Evolutionary conservation across 805 yeast species (phyloP).

Genomic region (Monosporozyma unispora): DNA sequence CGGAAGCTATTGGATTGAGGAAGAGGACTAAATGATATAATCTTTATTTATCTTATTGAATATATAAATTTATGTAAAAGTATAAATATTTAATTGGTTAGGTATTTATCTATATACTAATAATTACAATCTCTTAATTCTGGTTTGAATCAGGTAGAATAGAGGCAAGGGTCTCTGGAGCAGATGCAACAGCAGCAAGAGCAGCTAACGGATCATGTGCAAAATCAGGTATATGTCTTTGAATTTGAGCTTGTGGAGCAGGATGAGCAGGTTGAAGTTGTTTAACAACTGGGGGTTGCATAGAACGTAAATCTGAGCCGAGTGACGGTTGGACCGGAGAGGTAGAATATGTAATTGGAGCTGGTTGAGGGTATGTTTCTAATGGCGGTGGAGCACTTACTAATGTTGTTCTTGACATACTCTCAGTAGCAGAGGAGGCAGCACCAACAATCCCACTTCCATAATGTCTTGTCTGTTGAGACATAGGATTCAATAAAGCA

Average conservation of each 20-base stretch:
- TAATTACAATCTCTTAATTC: neutral
- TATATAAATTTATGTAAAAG: neutral
- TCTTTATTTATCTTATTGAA: neutral
- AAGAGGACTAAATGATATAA: neutral
- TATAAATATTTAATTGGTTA: neutral
- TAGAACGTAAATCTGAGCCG: neutral
- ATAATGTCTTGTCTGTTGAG: constrained; percentile 1
- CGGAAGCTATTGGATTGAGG: too few relatives aligned
- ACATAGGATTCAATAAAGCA: constrained; percentile 10
- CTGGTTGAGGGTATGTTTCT: neutral
- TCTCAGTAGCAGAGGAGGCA: neutral
- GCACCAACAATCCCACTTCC: neutral
- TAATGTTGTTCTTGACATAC: constrained; percentile 1
- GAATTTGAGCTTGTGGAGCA: neutral
- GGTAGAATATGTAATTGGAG: neutral
- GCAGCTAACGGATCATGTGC: constrained; percentile 32
- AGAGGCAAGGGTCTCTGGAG: constrained; percentile 21
- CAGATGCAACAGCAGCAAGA: constrained; percentile 32
- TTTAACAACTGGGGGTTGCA: neutral
- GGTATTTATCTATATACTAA: neutral
- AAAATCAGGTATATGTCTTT: constrained; percentile 14
- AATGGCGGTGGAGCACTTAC: neutral
- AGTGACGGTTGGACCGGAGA: neutral
- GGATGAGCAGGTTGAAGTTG: neutral
- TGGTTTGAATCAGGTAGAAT: constrained; percentile 3